Evolutionary conservation across 768 basidiomycete species (phyloP).

Genomic region (Gymnopilus dilepis): DNA sequence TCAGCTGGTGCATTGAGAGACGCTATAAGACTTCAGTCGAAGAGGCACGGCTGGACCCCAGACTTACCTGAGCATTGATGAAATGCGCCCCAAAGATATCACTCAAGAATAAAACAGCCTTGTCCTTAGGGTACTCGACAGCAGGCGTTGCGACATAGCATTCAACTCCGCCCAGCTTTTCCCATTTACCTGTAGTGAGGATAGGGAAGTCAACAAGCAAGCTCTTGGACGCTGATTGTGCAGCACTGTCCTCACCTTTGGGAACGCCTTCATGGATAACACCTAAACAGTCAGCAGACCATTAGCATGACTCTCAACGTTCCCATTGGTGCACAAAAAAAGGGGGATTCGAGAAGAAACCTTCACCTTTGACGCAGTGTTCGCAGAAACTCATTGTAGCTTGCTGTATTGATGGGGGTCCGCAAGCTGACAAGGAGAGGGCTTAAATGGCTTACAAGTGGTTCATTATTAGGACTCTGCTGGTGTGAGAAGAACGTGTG

Average conservation of each 20-base stretch:
- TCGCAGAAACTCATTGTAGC: conserved; percentile 39
- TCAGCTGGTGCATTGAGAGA: conserved; percentile 34
- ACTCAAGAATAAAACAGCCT: conserved; percentile 58
- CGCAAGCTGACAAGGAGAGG: too few relatives aligned
- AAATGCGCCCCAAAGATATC: conserved; percentile 59
- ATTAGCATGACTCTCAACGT: neutral
- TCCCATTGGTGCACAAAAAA: too few relatives aligned
- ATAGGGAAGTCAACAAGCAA: conserved; percentile 33
- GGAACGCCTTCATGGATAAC: conserved; percentile 56
- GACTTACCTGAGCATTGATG: conserved; percentile 48
- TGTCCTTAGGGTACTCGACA: conserved; percentile 54
- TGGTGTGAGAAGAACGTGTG: too few relatives aligned
- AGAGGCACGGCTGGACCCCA: neutral
- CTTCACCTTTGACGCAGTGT: conserved; percentile 22
- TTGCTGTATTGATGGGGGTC: neutral
- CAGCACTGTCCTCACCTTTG: conserved; percentile 38
- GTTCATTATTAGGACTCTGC: too few relatives aligned
- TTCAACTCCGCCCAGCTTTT: conserved; percentile 52
- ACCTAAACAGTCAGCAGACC: conserved; percentile 35
- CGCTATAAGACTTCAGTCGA: neutral
- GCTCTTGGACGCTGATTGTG: neutral
- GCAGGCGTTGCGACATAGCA: conserved; percentile 62
- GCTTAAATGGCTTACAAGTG: too few relatives aligned
- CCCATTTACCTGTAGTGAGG: conserved; percentile 38
- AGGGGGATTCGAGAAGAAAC: neutral